Evolutionary conservation across 768 basidiomycete genomes (phyloP), one percentile per base, ranked within the genome.

Genomic region (Leccinum subgranulosum): DNA sequence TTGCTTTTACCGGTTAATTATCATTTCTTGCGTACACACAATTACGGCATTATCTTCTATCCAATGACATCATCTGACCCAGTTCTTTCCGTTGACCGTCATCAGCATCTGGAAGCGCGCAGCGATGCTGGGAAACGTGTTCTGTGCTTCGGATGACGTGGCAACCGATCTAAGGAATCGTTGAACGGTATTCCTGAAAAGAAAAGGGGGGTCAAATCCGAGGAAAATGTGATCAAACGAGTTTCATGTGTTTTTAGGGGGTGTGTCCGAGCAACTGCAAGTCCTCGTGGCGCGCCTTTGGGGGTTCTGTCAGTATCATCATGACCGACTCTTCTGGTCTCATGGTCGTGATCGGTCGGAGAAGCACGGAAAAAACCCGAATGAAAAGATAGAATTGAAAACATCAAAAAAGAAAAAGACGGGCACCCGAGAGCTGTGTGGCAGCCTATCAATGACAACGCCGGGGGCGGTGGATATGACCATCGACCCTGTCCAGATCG

Each of bases 11-110:
- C 21, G 48, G 54, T 49, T 69, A 67, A 58, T 68, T 64, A 62
- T 60, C 15, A 34, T 57, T 55, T 60, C 56, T 56, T 65, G 60
- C 65, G 55, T 62, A 67, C 53, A 39, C 39, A 43, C 47, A 58
- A 41, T 57, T 11, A 28, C 34, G 56, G 56, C 63, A 58, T 55
- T 34, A 2, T 4, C 49, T 47, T 39, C 25, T 59, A 56, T 55
- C 48, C 47, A 34, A 49, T 51, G 53, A 41, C 41, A 55, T 58
- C 47, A 27, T 55, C 19, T 43, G 41, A 43, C 41, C 41, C n/a
- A 41, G 41, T 43, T 19, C 41, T 43, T 43, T 43, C 41, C 41
- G 39, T 41, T 19, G n/a, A 19, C n/a, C 39, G 6, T 33, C n/a
- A 23, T 23, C 33, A 33, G 33, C 33, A 33, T n/a, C 17, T 15